Base-by-base conservation (phyloP, 192 early-diverging fungal species). In the Backusella morwellensis region DNA sequence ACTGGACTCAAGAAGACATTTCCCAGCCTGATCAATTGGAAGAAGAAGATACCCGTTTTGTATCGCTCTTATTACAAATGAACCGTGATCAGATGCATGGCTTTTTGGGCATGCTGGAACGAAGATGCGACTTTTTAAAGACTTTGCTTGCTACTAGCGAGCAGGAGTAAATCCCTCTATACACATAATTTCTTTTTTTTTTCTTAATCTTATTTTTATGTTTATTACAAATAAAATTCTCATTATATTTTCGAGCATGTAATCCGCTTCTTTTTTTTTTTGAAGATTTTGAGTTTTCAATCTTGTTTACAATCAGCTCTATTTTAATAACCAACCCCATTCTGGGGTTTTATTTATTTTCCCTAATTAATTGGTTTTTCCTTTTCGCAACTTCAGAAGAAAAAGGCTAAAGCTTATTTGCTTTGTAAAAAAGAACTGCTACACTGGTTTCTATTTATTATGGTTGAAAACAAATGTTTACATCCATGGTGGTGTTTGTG, bases 71-170 rank as follows among this genome's bases (percentile, higher is more conserved):
- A 35, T 66, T 76, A n/a, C 72, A 72, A 40, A 87, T 89, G 86
- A 78, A 82, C 29, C 84, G 85, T 50, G 83, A 84, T 42, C 86
- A 89, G 75, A 83, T 89, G 80, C 81, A 86, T 73, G 84, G 80
- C 38, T 87, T 87, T 71, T 75, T 89, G 26, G 77, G 75, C 26
- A 85, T 87, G 40, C 83, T 89, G n/a, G 86, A 89, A 78, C 78
- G 85, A 56, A 73, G 88, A 6, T 89, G 88, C 35, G 82, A 81
- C 4, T 83, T 89, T 40, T 66, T 89, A 41, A 59, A 69, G 44
- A 59, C 72, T 26, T 11, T 63, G 29, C 56, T 63, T 63, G 21
- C 9, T 63, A 26, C 56, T 63, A 23, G 26, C 26, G 56, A 63
- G 0, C 56, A 63, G 23, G 56, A 63, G 56, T 63, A 63, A 63